A percentile compares a stretch with the other conserved stretches of the same genome.
Conservation (phyloP, 345 rosid genomes). For the Nasturtium officinale region DNA sequence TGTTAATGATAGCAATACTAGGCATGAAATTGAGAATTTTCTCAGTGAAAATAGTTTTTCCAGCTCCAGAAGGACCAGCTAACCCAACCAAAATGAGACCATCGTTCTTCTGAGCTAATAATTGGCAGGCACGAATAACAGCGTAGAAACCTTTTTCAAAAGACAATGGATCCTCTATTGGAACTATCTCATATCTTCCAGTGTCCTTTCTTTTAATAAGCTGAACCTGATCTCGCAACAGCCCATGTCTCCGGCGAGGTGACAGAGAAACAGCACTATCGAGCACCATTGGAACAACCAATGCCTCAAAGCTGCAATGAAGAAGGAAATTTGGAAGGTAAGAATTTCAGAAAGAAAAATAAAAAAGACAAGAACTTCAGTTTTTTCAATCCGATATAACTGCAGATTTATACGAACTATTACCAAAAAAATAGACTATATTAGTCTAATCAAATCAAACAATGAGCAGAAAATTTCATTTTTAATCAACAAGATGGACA, state of each 20-base stretch:
- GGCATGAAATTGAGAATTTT: constrained; percentile 92
- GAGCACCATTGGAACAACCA: constrained; percentile 56
- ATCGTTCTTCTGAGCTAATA: constrained; percentile 86
- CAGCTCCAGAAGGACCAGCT: constrained; percentile 99
- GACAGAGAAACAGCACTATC: constrained; percentile 61
- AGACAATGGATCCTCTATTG: constrained; percentile 73
- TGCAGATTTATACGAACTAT: too few relatives aligned
- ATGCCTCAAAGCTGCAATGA: constrained; percentile 4
- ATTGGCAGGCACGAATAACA: constrained; percentile 91
- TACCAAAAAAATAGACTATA: too few relatives aligned
- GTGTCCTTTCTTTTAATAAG: constrained; percentile 70
- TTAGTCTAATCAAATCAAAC: background rate
- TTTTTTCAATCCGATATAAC: background rate
- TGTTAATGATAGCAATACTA: constrained; percentile 83
- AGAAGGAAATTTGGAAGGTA: background rate
- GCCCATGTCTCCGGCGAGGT: constrained; percentile 81
- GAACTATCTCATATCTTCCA: constrained; percentile 79
- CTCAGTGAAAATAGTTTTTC: constrained; percentile 94
- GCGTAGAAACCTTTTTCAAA: constrained; percentile 93
- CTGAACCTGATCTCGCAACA: constrained; percentile 87
- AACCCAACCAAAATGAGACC: constrained; percentile 89
- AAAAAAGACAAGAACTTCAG: background rate
- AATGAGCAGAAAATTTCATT: background rate
- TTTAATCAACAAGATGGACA: constrained; percentile 5
- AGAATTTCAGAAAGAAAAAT: background rate